Base-by-base conservation (phyloP, 2,329 filamentous ascomycete species). In the Diaporthe aspalathi region DNA sequence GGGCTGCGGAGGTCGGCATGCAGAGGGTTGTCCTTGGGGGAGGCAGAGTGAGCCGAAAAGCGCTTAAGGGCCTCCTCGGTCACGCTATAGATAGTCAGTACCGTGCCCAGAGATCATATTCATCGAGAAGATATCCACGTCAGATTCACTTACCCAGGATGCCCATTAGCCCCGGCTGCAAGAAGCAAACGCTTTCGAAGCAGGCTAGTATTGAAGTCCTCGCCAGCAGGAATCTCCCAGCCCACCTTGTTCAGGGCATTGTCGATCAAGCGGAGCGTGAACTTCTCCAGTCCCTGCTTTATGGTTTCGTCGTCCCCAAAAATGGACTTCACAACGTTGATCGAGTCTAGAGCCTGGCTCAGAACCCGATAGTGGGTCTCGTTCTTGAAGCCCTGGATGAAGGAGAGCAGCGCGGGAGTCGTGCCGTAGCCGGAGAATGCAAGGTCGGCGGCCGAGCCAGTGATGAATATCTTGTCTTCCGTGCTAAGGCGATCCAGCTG, bases 301-400 rank as follows among this genome's bases (percentile, higher is more conserved):
- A 96, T 89, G 65, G 88, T 83, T 69, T 92, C 88, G 74, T 96
- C 92, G 57, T 92, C 91, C 27, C 91, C 88, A 78, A 98, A 98
- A 67, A 97, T 90, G n/a, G 92, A 92, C 80, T 94, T 94, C 72
- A 98, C 88, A 68, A 91, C 91, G 69, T 85, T 88, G 32, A 98
- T 84, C 5, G 93, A 93, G 74, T 92, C 90, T 9, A 97, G 86
- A 40, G 97, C 91, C 79, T 97, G 94, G 70, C 90, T 91, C 93
- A 96, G 97, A 6, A 98, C 95, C 62, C 97, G 88, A 77, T 94
- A 95, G 80, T 95, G 94, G 1, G 88, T 88, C 83, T 99, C 96
- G 66, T 88, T 85, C 73, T 90, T 87, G 81, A 98, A 95, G n/a
- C 93, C 92, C 80, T 97, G 90, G 14, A 97, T 83, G 76, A 99